Evolutionary conservation across 75 land plant species (phyloP).

Genomic region (Larix kaempferi): DNA sequence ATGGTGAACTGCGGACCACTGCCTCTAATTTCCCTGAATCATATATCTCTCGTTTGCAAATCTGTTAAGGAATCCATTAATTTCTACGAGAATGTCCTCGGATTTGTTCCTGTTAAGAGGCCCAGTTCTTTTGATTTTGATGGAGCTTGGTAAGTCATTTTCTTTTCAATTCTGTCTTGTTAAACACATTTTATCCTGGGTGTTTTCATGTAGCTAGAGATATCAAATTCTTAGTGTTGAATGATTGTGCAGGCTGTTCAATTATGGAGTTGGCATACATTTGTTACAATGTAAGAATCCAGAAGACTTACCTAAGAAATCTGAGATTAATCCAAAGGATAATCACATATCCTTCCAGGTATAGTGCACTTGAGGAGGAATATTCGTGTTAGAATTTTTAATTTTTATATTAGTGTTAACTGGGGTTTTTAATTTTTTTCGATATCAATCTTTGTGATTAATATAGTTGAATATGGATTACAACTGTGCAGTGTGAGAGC

Average conservation of each 20-base stretch:
- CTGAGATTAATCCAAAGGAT: conserved; percentile 68
- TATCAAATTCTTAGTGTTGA: too few species aligned
- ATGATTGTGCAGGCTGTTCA: conserved; percentile 48
- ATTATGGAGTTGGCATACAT: conserved; percentile 76
- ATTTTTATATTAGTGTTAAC: too few species aligned
- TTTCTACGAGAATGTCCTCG: conserved; percentile 30
- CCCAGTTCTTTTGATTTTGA: conserved; percentile 29
- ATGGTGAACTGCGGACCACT: conserved; percentile 9
- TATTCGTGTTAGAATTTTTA: too few species aligned
- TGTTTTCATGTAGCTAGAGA: too few species aligned
- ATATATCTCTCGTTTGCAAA: conserved; percentile 26
- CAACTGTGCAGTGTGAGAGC: neutral
- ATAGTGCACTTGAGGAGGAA: too few species aligned
- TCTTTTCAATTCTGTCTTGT: too few species aligned
- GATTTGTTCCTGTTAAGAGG: conserved; percentile 25
- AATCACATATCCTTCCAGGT: conserved; percentile 84
- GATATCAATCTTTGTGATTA: too few species aligned
- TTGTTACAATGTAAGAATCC: conserved; percentile 40
- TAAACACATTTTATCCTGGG: too few species aligned
- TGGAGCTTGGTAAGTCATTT: conserved; percentile 22
- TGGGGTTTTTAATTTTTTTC: too few species aligned
- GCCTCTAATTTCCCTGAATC: conserved; percentile 23
- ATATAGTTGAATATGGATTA: too few species aligned
- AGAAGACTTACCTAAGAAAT: conserved; percentile 25
- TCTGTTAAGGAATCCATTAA: conserved; percentile 12